Evolutionary conservation across 2,329 filamentous ascomycete genomes (phyloP), one percentile per base, ranked within the genome.

Genomic region (Pyrenochaeta sp.): DNA sequence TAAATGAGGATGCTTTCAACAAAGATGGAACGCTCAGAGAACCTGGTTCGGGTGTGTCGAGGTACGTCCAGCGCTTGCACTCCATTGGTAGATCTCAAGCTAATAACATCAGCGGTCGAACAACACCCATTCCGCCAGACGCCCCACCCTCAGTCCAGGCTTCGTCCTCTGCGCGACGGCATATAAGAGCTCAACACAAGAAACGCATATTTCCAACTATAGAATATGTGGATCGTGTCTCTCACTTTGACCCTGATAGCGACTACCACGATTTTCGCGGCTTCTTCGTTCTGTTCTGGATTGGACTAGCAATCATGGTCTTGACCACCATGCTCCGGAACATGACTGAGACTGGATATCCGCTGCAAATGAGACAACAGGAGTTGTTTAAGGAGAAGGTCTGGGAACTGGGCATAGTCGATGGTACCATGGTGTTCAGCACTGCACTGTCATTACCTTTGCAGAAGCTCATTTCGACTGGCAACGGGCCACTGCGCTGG

Each of bases 231-330:
- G 89, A 90, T 55, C 90, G 95, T 51, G 89, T 98, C 18, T 98
- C 94, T 15, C 94, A 99, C 78, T 97, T 99, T 73, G 95, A 99
- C 72, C 92, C 93, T 0, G 84, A 86, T 44, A 96, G 91, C 76
- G 92, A 97, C 69, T 93, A 98, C 75, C 88, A 88, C 69, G 92
- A 99, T 77, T 99, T 99, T 75, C 87, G 92, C 67, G 95, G 95
- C 72, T 99, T 99, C 84, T 99, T 97, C 79, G 91, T 95, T 48
- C 85, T 99, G 32, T 99, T 99, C 79, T 99, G 95, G 95, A 94
- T 99, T 61, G 92, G 92, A 9, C 82, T 99, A 54, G 91, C 91
- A 64, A 96, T 99, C 75, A 97, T 99, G 93, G 92, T 93, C 67
- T 89, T 97, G 58, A 98, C 94, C 2, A 91, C 91, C n/a, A 91